phyloP scores from a whole-genome alignment of 2,329 filamentous ascomycete species.

The Penicillium sp. region DNA sequence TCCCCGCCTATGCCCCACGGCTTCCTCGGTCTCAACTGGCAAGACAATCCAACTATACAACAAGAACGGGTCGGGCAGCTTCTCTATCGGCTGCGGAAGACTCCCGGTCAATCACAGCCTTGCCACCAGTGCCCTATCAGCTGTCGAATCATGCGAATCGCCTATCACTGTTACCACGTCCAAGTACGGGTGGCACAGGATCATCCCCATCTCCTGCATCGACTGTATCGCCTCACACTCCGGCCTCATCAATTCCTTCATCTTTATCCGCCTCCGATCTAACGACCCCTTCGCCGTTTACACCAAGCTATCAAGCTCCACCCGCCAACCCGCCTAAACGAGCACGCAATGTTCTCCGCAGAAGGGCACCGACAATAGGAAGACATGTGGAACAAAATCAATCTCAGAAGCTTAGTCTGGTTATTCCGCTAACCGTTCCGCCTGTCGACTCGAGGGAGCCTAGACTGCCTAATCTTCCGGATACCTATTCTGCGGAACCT shows the following conservation, averaged over 20 bases:
- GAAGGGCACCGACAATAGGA: constrained; percentile 51
- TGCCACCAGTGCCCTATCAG: constrained; percentile 29
- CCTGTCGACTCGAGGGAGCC: constrained; percentile 26
- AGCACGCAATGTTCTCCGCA: constrained; percentile 49
- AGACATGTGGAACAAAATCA: constrained; percentile 37
- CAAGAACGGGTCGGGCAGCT: constrained; percentile 34
- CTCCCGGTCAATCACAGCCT: constrained; percentile 26
- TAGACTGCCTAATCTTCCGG: constrained; percentile 13
- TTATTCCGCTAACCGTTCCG: constrained; percentile 36
- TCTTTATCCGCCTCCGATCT: constrained; percentile 26
- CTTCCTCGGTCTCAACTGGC: constrained; percentile 38
- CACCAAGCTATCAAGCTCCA: constrained; percentile 25
- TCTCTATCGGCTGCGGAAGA: constrained; percentile 41
- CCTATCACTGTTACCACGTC: constrained; percentile 40
- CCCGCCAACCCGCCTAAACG: constrained; percentile 34
- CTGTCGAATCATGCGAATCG: constrained; percentile 34
- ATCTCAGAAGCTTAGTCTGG: constrained; percentile 40
- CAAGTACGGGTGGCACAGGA: constrained; percentile 31
- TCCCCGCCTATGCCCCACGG: constrained; percentile 26
- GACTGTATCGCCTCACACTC: constrained; percentile 21
- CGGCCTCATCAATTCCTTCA: constrained; percentile 19
- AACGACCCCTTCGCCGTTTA: constrained; percentile 19
- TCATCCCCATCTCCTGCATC: constrained; percentile 27
- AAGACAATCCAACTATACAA: constrained; percentile 30
- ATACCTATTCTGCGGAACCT: constrained; percentile 24